These are phyloP conservation scores for Graphilbum sp. DNA, from an alignment of 2,329 filamentous ascomycete species.

Conservation along the genomic window DNA sequence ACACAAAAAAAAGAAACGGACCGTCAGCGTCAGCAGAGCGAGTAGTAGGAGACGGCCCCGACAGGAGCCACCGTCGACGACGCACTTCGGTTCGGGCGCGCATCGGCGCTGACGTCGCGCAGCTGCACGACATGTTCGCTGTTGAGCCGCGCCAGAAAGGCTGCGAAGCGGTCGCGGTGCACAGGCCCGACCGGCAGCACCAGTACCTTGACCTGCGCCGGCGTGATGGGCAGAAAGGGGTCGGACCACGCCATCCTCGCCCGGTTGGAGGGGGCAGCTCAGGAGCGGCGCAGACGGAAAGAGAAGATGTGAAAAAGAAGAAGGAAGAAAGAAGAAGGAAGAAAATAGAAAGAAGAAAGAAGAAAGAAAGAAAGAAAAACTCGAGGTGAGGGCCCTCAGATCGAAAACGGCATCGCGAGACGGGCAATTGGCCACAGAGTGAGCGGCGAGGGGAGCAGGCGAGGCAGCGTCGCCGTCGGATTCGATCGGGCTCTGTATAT, in stretches of 20 bases:
- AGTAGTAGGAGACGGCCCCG: no score
- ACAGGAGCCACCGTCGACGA: conserved; percentile 14
- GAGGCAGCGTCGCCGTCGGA: neutral
- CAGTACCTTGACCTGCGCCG: conserved; percentile 77
- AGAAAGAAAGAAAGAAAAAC: no score
- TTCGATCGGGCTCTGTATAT: no score
- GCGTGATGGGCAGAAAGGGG: conserved; percentile 77
- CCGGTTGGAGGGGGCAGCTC: neutral
- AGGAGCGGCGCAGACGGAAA: neutral
- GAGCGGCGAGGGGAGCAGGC: neutral
- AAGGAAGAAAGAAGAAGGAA: no score
- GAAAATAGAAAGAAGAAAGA: no score
- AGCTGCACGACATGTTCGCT: conserved; percentile 68
- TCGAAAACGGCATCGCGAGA: conserved; percentile 4
- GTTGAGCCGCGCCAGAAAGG: conserved; percentile 64
- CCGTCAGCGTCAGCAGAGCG: no score
- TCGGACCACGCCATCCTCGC: conserved; percentile 35
- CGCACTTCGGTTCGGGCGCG: conserved; percentile 72
- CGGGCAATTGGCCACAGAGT: neutral
- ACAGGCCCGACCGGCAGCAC: conserved; percentile 78
- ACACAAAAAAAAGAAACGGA: neutral
- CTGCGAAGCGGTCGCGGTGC: conserved; percentile 61
- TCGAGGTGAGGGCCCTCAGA: neutral
- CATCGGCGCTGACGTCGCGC: conserved; percentile 73
- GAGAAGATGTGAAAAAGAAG: no score